Conservation (phyloP, 306 rosid species). For the Rubus parviflorus region DNA sequence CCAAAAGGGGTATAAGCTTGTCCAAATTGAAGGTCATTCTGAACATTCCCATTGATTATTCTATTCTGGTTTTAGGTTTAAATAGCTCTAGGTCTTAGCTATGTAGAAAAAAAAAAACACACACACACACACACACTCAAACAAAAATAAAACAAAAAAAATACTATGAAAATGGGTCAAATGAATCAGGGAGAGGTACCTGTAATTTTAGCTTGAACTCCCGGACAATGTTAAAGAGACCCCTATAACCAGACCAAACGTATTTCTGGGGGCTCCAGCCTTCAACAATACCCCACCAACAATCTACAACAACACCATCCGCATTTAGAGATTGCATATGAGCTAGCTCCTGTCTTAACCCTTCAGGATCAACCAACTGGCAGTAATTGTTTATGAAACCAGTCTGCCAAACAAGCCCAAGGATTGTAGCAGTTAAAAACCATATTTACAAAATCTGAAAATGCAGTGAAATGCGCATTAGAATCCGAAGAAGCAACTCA, state of each 20-base stretch:
- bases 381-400: conserved; percentile 74
- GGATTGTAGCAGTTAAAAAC: conserved; percentile 22
- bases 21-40: background rate
- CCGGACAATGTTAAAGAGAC: conserved; percentile 66
- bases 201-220: conserved; percentile 87
- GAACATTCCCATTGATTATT: background rate
- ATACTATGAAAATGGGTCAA: background rate
- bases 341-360: conserved; percentile 72
- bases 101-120: background rate
- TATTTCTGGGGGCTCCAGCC: conserved; percentile 89
- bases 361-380: conserved; percentile 85
- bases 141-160: too few relatives aligned
- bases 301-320: conserved; percentile 83
- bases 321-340: conserved; percentile 69
- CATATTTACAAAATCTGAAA: conserved; percentile 11
- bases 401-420: conserved; percentile 55
- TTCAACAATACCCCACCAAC: conserved; percentile 99
- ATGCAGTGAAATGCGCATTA: background rate
- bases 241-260: conserved; percentile 92
- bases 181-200: conserved; percentile 40
- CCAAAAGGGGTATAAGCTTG: background rate
- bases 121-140: background rate
- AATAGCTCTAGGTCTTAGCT: background rate
- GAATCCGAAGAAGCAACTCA: conserved; percentile 11
- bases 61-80: background rate